Percentiles rank a stretch among this genome's conserved stretches.
Evolutionary conservation across 1,139 yeast genomes (phyloP).

Genomic region (Suhomyces guaymorum): DNA sequence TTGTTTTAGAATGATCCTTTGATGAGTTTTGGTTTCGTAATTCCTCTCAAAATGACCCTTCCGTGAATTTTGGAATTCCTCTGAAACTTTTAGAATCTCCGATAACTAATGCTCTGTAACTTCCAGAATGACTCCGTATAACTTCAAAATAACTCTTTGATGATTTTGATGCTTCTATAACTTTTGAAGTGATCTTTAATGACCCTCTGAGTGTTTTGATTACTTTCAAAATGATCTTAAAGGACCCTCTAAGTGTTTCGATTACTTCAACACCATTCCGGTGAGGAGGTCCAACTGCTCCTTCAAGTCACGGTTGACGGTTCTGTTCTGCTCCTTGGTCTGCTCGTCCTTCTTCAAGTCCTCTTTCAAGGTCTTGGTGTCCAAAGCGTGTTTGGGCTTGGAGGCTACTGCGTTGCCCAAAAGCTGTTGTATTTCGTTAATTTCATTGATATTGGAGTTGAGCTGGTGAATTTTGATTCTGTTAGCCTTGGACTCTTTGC

Average conservation of each 20-base stretch:
- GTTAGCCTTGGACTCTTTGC: conserved; percentile 33
- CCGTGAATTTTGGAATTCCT: too few species aligned
- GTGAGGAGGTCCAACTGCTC: conserved; percentile 61
- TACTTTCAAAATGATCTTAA: neutral
- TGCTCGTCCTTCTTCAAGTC: conserved; percentile 48
- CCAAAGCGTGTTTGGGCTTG: conserved; percentile 28
- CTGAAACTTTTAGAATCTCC: too few species aligned
- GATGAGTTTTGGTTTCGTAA: too few species aligned
- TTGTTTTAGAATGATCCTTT: too few species aligned
- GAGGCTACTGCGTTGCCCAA: conserved; percentile 19
- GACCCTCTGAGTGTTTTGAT: too few species aligned
- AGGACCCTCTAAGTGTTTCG: too few species aligned
- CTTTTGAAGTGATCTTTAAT: too few species aligned
- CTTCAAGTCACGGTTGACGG: conserved; percentile 52
- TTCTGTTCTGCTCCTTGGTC: conserved; percentile 36
- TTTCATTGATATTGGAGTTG: conserved; percentile 40
- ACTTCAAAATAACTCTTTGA: too few species aligned
- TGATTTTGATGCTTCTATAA: too few species aligned
- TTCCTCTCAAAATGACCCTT: too few species aligned
- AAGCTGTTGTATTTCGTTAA: conserved; percentile 35
- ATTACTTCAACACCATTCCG: conserved; percentile 44
- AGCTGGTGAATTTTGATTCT: conserved; percentile 45
- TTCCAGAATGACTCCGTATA: too few species aligned
- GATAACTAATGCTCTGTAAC: too few species aligned
- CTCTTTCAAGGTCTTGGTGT: conserved; percentile 34